Conservation (phyloP, 2,329 filamentous ascomycete genomes). For the Waltergamsia citrina region DNA sequence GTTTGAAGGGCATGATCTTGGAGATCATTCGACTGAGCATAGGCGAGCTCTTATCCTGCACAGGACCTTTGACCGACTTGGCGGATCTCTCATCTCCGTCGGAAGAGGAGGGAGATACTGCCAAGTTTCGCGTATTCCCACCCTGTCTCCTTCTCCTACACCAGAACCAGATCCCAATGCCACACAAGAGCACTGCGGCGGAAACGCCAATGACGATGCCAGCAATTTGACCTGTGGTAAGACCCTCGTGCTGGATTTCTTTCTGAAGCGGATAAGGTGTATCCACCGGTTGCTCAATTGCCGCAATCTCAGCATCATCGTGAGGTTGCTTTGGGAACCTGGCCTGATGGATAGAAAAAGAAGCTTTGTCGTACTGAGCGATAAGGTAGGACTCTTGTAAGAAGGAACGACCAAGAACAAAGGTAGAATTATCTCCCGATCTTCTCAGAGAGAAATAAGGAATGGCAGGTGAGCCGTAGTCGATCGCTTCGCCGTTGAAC, state of each 20-base stretch:
- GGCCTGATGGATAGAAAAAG: constrained; percentile 48
- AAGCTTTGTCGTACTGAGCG: constrained; percentile 42
- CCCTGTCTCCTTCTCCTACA: constrained; percentile 23
- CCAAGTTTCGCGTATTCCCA: background rate
- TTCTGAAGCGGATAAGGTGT: constrained; percentile 36
- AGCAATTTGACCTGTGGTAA: constrained; percentile 30
- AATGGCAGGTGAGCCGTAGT: constrained; percentile 31
- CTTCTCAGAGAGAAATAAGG: constrained; percentile 60
- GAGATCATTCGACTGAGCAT: too few species aligned
- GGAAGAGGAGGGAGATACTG: constrained; percentile 21
- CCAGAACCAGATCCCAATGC: constrained; percentile 20
- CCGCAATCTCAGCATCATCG: constrained; percentile 27
- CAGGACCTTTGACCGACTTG: constrained; percentile 9
- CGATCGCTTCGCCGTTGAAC: constrained; percentile 30
- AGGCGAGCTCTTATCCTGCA: too few species aligned
- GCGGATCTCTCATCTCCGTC: constrained; percentile 24
- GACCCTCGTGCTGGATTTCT: constrained; percentile 10
- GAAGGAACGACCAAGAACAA: constrained; percentile 58
- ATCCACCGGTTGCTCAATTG: constrained; percentile 30
- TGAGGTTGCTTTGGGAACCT: constrained; percentile 34
- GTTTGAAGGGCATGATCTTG: too few species aligned
- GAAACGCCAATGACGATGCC: constrained; percentile 36
- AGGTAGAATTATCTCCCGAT: constrained; percentile 39
- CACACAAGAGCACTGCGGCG: constrained; percentile 16
- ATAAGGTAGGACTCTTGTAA: constrained; percentile 59